Percentiles rank a stretch among this genome's conserved stretches.
phyloP scores from a whole-genome alignment of 192 early-diverging fungal species.

The Entomortierella lignicola region DNA sequence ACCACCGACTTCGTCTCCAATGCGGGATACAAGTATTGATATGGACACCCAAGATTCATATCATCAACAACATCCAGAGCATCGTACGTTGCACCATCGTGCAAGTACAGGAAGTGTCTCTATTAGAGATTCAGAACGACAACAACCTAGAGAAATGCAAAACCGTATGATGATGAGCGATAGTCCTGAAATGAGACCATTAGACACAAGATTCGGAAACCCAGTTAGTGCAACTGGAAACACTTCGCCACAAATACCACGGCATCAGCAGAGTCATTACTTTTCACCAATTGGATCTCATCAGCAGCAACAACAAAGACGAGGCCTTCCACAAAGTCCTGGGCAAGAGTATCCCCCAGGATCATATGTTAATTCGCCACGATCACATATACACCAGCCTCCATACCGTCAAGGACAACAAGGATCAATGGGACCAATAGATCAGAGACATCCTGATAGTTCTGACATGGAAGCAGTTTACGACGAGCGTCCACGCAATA shows the following conservation, averaged over 20 bases:
- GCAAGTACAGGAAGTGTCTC: slow-evolving; percentile 22
- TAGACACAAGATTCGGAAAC: neutral
- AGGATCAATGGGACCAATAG: no score
- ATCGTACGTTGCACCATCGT: slow-evolving; percentile 15
- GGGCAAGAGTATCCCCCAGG: neutral
- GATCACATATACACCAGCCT: no score
- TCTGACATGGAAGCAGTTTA: slow-evolving; percentile 8
- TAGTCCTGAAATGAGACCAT: slow-evolving; percentile 5
- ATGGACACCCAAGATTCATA: slow-evolving; percentile 34
- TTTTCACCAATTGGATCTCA: neutral
- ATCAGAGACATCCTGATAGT: no score
- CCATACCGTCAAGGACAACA: no score
- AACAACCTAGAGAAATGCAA: neutral
- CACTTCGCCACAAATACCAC: slow-evolving; percentile 4
- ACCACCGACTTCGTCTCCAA: slow-evolving; percentile 1
- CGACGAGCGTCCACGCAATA: neutral
- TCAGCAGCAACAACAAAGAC: neutral
- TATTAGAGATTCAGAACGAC: slow-evolving; percentile 1
- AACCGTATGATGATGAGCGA: slow-evolving; percentile 15
- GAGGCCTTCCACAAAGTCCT: neutral
- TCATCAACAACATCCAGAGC: neutral
- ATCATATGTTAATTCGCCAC: neutral
- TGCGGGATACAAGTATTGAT: neutral
- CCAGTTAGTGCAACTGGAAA: neutral
- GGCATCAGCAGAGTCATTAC: slow-evolving; percentile 3